Evolutionary conservation across 192 early-diverging fungal genomes (phyloP), one percentile per base, ranked within the genome.

Genomic region (Coemansia sp.): DNA sequence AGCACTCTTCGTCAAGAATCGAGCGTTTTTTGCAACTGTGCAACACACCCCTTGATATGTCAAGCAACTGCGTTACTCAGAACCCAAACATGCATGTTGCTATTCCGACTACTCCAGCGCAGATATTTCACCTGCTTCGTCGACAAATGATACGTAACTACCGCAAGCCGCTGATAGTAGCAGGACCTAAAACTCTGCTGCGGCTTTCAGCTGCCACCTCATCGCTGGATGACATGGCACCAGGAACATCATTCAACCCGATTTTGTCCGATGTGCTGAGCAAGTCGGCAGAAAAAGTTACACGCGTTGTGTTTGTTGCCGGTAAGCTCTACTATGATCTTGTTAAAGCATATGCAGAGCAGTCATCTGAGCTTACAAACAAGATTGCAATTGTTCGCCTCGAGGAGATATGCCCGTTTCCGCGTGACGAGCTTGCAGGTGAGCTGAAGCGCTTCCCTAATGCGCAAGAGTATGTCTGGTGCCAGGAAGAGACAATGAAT

Each of bases 301-400:
- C 52, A 31, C 63, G 72, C 17, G 86, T 98, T 18, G 71, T 96
- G 23, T 94, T 98, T 70, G 88, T 94, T 40, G 87, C 88, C 25
- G 96, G 96, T 47, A 96, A 95, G 79, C 65, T 95, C 28, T 97
- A 94, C 67, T 98, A 97, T 63, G 95, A 98, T 63, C 80, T 98
- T 7, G 82, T 86, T 8, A 94, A 92, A 71, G 89, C 93, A 63
- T 82, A 88, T 61, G 56, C 42, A 28, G 56, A 51, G 4, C 74
- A 81, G 25, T 70, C 62, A 20, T 85, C 82, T 44, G 83, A 80
- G 11, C 52, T 83, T 14, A 76, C 83, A 26, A 70, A 83, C 53
- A 73, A 68, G 57, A 84, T 98, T 44, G 92, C 93, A 1, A 75
- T 98, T 77, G 83, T 97, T 23, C 78, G 95, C 58, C 46, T 98